These are phyloP conservation scores for Panaeolus cyanescens DNA, from an alignment of 768 basidiomycete species.

Conservation along the genomic window DNA sequence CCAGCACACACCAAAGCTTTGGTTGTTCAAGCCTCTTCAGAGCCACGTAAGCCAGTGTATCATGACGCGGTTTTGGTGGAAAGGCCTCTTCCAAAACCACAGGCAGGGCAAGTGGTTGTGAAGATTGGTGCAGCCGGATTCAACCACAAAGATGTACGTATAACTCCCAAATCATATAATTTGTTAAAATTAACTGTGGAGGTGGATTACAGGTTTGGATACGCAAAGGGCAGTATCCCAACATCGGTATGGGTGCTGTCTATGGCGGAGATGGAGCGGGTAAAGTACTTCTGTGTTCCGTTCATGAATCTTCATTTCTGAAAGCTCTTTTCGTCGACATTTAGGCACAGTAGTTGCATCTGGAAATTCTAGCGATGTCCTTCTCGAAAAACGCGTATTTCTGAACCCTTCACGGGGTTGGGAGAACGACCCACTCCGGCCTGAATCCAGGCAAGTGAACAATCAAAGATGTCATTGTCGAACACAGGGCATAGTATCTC, in stretches of 20 bases:
- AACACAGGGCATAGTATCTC: neutral
- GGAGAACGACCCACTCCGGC: slow-evolving; percentile 62
- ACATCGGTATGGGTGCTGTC: slow-evolving; percentile 56
- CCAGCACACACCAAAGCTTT: slow-evolving; percentile 51
- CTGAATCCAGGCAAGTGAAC: slow-evolving; percentile 55
- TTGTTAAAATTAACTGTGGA: neutral
- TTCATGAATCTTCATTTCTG: neutral
- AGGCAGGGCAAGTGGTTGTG: slow-evolving; percentile 63
- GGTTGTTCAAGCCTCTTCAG: slow-evolving; percentile 45
- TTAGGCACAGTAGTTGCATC: slow-evolving; percentile 67
- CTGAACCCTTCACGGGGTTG: slow-evolving; percentile 80
- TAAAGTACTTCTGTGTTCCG: slow-evolving; percentile 26
- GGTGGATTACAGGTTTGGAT: slow-evolving; percentile 65
- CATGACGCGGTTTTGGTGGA: slow-evolving; percentile 60
- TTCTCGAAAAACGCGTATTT: slow-evolving; percentile 70
- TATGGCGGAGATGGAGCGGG: slow-evolving; percentile 80
- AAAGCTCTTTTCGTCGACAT: neutral
- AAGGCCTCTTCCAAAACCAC: slow-evolving; percentile 49
- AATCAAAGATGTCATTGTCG: neutral
- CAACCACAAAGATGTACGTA: slow-evolving; percentile 73
- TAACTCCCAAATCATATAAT: neutral
- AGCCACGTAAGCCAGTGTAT: slow-evolving; percentile 42
- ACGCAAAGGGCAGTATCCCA: slow-evolving; percentile 66
- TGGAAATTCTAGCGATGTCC: slow-evolving; percentile 49
- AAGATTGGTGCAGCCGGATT: slow-evolving; percentile 70